These are phyloP conservation scores for Ramaria rubella DNA, from an alignment of 768 basidiomycete species.

Conservation along the genomic window DNA sequence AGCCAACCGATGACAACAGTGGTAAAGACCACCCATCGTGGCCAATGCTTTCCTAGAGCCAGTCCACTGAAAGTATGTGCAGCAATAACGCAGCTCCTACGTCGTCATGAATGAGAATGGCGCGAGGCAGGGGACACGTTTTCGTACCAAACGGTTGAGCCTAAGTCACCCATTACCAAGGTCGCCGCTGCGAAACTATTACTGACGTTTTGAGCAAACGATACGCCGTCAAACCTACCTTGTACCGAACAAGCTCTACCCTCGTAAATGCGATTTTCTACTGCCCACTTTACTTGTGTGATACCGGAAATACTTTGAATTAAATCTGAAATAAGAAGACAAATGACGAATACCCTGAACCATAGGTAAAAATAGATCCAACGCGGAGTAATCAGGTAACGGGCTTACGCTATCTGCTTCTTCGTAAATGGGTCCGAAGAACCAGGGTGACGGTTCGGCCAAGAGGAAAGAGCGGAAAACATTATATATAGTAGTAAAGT, in stretches of 20 bases:
- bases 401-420: constrained; percentile 8
- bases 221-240: not conserved
- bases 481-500: constrained; percentile 5
- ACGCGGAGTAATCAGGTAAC: not conserved
- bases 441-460: not conserved
- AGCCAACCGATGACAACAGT: constrained; percentile 3
- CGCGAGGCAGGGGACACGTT: not conserved
- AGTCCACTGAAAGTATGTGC: constrained; percentile 7
- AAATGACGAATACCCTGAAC: constrained; percentile 6
- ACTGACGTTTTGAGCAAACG: not conserved
- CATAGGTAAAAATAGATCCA: not conserved
- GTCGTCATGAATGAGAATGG: not conserved
- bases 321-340: constrained; percentile 6
- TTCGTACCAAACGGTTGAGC: constrained; percentile 5
- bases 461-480: not conserved
- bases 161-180: constrained; percentile 8
- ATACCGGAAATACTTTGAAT: constrained; percentile 9
- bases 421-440: not conserved
- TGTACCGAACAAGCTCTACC: constrained; percentile 4
- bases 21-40: not conserved
- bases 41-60: constrained; percentile 9
- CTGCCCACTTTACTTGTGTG: constrained; percentile 9
- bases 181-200: not conserved
- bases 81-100: constrained; percentile 12
- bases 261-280: constrained; percentile 4